Base-by-base conservation (phyloP, 2,329 filamentous ascomycete genomes). In the Talaromyces piceae region DNA sequence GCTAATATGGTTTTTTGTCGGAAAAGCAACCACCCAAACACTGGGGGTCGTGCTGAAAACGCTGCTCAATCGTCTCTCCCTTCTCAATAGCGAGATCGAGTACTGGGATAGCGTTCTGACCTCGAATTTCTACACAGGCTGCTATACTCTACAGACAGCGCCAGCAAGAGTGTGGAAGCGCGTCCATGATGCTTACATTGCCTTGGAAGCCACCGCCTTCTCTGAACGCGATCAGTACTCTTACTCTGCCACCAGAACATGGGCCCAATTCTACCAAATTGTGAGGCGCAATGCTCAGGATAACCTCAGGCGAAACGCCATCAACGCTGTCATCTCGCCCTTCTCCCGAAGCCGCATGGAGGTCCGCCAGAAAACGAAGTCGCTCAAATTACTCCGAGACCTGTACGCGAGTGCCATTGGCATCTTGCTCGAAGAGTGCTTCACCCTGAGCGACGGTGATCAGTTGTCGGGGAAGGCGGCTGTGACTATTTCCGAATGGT, bases 401-500 rank as follows among this genome's bases (percentile, higher is more conserved):
- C 27, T 53, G 8, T 47, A 53, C 26, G 51, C 51, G 7, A 50
- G 47, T 26, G 51, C 47, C n/a, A 30, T 50, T 30, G 51, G 51
- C 22, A 45, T 53, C 30, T n/a, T 53, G 27, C 44, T 53, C n/a
- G 46, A 53, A 20, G 51, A 53, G 37, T 50, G 47, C 44, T 45
- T 53, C 33, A 47, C 47, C 5, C 46, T 53, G 18, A 44, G 47
- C 25, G 37, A 46, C 27, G 23, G 45, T 28, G 47, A 50, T 39
- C 41, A 44, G 30, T 20, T 43, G 6, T 27, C 46, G 13, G 43
- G 50, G 18, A 47, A 45, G 18, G 16, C 23, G 8, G 18, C 12
- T 20, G 23, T 43, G 27, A 25, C 31, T 27, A 41, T 31, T 37
- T 44, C 7, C 12, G 47, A 53, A 26, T 31, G 47, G 47, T 44